Evolutionary conservation across 2,329 filamentous ascomycete genomes (phyloP).

Genomic region (Calonectria montana): DNA sequence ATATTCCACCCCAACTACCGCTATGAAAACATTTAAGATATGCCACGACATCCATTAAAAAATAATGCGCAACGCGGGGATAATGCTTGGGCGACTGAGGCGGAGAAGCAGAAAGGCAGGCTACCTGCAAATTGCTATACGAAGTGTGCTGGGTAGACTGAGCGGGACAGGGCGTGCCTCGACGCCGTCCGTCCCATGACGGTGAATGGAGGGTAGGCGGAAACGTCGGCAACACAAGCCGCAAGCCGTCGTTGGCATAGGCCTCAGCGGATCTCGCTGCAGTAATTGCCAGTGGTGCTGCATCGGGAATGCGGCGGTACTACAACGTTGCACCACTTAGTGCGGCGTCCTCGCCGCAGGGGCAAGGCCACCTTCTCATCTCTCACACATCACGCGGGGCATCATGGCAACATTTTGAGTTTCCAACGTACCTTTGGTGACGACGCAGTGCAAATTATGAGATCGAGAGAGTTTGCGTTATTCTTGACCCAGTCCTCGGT

Average conservation of each 20-base stretch:
- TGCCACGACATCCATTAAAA: not conserved
- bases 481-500: slow-evolving; percentile 64
- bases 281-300: not conserved
- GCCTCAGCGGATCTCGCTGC: not conserved
- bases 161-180: not conserved
- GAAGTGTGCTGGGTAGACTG: not conserved
- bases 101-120: not conserved
- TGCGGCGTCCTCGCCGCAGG: not conserved
- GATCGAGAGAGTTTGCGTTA: slow-evolving; percentile 71
- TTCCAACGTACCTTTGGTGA: slow-evolving; percentile 49
- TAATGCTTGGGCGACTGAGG: not conserved
- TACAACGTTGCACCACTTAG: slow-evolving; percentile 2
- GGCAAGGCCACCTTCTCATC: not conserved
- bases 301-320: not conserved
- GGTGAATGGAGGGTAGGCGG: not conserved
- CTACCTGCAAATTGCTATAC: not conserved
- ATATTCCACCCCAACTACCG: not conserved
- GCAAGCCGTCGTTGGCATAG: not conserved
- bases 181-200: not conserved
- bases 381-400: not conserved
- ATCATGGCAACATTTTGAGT: not conserved
- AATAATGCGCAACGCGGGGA: not conserved
- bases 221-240: not conserved
- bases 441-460: slow-evolving; percentile 78
- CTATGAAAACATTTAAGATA: not conserved